Conservation (phyloP, 352 stramenopile species). For the Albugo candida region DNA sequence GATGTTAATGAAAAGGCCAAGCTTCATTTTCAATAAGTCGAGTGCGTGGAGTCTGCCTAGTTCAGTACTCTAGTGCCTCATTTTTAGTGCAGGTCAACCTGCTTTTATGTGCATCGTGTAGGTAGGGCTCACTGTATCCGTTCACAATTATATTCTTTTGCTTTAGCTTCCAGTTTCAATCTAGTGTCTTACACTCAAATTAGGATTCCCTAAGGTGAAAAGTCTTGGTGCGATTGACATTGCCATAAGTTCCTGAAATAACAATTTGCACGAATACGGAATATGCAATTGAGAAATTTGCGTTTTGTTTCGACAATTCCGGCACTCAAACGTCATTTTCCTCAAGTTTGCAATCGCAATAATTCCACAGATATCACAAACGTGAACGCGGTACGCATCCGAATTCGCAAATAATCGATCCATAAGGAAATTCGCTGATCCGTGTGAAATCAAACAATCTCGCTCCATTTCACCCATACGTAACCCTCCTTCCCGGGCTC, state of each 20-base stretch:
- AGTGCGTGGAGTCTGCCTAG: not conserved
- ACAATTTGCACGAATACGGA: slow-evolving; percentile 99
- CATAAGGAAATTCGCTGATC: slow-evolving; percentile 97
- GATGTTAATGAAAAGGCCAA: slow-evolving; percentile 32
- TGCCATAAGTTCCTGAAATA: slow-evolving; percentile 99
- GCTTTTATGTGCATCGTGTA: not conserved
- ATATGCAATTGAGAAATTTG: slow-evolving; percentile 94
- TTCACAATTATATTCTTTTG: too few relatives aligned
- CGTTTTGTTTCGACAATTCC: slow-evolving; percentile 88
- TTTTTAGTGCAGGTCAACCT: not conserved
- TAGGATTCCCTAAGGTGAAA: slow-evolving; percentile 84
- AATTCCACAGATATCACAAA: slow-evolving; percentile 98
- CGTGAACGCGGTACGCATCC: slow-evolving; percentile 97
- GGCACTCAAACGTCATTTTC: slow-evolving; percentile 98
- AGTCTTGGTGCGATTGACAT: slow-evolving; percentile 99
- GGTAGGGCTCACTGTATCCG: too few relatives aligned
- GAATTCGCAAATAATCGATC: slow-evolving; percentile 99
- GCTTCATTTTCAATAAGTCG: slow-evolving; percentile 51
- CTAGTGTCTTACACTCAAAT: slow-evolving; percentile 5
- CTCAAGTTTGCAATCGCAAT: slow-evolving; percentile 97
- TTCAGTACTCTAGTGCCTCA: not conserved
- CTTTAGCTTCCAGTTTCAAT: too few relatives aligned
- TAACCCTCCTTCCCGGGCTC: slow-evolving; percentile 94
- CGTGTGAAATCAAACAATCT: slow-evolving; percentile 99
- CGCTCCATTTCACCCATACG: slow-evolving; percentile 99